phyloP scores from a whole-genome alignment of 257 asterid species.

The Euphrasia confusa region DNA sequence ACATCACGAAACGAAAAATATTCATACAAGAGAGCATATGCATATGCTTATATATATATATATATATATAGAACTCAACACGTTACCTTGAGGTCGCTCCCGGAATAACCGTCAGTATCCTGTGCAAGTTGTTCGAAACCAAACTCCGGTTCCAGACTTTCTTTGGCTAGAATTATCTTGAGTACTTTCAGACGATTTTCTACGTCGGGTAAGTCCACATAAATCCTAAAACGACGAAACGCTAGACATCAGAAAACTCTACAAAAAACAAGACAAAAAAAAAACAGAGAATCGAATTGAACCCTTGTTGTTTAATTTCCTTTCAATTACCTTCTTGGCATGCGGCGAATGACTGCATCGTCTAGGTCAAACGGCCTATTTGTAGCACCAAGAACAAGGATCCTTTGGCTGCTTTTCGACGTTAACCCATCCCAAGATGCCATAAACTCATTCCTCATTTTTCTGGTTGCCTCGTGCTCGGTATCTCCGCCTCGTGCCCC shows the following conservation, averaged over 20 bases:
- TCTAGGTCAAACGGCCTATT: conserved; percentile 74
- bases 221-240: conserved; percentile 35
- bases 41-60: no score
- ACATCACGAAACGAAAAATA: neutral
- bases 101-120: conserved; percentile 50
- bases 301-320: neutral
- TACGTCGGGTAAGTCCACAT: conserved; percentile 66
- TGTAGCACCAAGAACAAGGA: conserved; percentile 72
- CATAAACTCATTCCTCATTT: conserved; percentile 68
- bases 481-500: conserved; percentile 67
- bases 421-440: conserved; percentile 76
- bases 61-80: neutral
- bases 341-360: conserved; percentile 74
- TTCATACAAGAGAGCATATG: neutral
- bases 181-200: conserved; percentile 57
- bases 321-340: conserved; percentile 54
- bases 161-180: conserved; percentile 46
- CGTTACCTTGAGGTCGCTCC: conserved; percentile 12
- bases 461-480: conserved; percentile 59
- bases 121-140: conserved; percentile 50
- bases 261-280: neutral
- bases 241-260: neutral
- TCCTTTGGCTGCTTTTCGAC: conserved; percentile 56
- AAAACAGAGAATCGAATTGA: neutral
- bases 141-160: conserved; percentile 46